phyloP scores from a whole-genome alignment of 306 rosid species.

The Nissolia schottii region DNA sequence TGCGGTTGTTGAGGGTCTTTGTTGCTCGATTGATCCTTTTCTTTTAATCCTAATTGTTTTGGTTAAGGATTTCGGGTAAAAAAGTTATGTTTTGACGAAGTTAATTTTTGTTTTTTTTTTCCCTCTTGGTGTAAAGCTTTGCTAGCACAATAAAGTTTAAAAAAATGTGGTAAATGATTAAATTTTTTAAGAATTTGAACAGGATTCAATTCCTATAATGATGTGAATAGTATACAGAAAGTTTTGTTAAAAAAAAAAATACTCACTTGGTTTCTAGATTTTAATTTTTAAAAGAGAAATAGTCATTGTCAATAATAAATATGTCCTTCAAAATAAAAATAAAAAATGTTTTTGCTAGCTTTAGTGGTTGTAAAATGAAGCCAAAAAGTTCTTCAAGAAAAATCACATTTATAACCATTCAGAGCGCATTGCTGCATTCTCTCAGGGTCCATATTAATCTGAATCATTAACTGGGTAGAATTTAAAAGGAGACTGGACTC shows the following conservation, averaged over 20 bases:
- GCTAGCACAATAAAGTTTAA: no score
- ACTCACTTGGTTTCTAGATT: no score
- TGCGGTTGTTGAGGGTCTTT: slow-evolving; percentile 32
- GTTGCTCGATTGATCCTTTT: neutral
- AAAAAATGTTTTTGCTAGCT: neutral
- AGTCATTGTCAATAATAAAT: no score
- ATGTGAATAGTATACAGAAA: no score
- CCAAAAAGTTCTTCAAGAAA: neutral
- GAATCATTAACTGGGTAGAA: neutral
- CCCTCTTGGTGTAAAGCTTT: neutral
- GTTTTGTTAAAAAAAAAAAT: no score
- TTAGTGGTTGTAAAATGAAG: neutral
- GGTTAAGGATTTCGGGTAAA: no score
- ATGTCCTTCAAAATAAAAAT: no score
- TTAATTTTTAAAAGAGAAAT: no score
- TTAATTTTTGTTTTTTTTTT: neutral
- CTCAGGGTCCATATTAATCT: neutral
- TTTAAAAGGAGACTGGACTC: neutral
- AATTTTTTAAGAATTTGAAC: no score
- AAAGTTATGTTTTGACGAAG: no score
- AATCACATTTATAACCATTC: neutral
- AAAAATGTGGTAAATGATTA: no score
- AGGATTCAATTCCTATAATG: no score
- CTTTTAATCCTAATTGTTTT: neutral
- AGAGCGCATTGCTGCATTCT: neutral